Evolutionary conservation across 495 filamentous ascomycete genomes (phyloP).

Genomic region (Talaromyces thailandensis): DNA sequence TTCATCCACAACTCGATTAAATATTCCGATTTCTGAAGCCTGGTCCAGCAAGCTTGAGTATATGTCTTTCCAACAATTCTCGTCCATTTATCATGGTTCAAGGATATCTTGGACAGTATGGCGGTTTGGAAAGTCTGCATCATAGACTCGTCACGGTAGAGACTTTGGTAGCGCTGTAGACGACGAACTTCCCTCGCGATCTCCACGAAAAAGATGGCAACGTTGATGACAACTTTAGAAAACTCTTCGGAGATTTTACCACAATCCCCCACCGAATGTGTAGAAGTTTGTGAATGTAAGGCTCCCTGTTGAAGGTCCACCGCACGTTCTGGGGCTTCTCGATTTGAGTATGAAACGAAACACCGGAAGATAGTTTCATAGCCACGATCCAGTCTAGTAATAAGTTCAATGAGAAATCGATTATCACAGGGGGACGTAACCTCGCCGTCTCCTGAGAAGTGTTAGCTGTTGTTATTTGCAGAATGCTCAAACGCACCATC

Average conservation of each 20-base stretch:
- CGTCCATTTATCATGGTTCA: background rate
- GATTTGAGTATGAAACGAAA: background rate
- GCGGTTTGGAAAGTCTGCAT: background rate
- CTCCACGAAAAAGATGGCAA: constrained; percentile 2
- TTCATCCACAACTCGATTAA: constrained; percentile 1
- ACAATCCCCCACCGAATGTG: background rate
- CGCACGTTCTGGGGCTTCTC: background rate
- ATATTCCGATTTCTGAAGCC: constrained; percentile 3
- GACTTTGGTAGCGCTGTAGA: constrained; percentile 5
- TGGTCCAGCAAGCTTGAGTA: constrained; percentile 1
- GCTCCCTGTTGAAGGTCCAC: background rate
- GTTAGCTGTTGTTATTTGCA: background rate
- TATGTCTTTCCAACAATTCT: background rate
- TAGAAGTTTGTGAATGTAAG: background rate
- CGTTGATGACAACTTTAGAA: background rate
- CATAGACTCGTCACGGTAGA: background rate
- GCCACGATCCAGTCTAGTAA: background rate
- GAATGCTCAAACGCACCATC: background rate
- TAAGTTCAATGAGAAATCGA: constrained; percentile 6
- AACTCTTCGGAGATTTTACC: background rate
- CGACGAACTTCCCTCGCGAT: background rate
- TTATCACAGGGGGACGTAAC: constrained; percentile 1
- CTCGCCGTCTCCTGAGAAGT: background rate
- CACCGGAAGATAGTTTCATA: constrained; percentile 3
- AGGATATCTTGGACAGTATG: background rate